Percentiles rank a stretch among this genome's conserved stretches.
phyloP scores from a whole-genome alignment of 163 green algal genomes.

The Scenedesmus sp. region DNA sequence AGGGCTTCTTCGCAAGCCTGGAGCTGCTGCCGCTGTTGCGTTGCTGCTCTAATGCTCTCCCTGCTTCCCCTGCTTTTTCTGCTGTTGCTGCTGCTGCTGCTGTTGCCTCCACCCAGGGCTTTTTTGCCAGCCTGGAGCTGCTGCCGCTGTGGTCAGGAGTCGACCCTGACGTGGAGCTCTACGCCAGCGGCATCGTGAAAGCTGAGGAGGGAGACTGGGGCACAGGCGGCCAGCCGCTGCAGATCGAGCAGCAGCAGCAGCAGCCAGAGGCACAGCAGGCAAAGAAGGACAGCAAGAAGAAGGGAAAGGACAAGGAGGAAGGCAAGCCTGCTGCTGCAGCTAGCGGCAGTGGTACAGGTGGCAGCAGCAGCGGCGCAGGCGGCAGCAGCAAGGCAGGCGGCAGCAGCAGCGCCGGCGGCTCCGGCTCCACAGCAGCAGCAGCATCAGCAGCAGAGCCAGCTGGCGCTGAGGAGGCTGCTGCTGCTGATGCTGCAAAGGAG shows the following conservation, averaged over 20 bases:
- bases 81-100: background rate
- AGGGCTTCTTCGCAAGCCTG: conserved; percentile 83
- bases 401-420: conserved; percentile 1
- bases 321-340: background rate
- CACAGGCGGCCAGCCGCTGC: conserved; percentile 65
- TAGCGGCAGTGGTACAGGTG: background rate
- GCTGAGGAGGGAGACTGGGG: conserved; percentile 87
- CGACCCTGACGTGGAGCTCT: conserved; percentile 87
- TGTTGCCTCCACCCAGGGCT: conserved; percentile 63
- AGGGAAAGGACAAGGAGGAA: background rate
- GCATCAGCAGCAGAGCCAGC: background rate
- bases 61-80: background rate
- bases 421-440: background rate
- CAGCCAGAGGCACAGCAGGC: background rate
- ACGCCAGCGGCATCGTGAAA: conserved; percentile 66
- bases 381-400: conserved; percentile 10
- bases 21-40: conserved; percentile 93
- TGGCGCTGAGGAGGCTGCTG: background rate
- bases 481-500: background rate
- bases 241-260: conserved; percentile 16
- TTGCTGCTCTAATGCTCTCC: background rate
- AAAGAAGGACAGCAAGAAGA: conserved; percentile 14
- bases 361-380: conserved; percentile 5
- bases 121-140: conserved; percentile 89
- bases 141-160: conserved; percentile 92